Conservation (phyloP, 2,329 filamentous ascomycete genomes). For the Aureobasidium sp. region DNA sequence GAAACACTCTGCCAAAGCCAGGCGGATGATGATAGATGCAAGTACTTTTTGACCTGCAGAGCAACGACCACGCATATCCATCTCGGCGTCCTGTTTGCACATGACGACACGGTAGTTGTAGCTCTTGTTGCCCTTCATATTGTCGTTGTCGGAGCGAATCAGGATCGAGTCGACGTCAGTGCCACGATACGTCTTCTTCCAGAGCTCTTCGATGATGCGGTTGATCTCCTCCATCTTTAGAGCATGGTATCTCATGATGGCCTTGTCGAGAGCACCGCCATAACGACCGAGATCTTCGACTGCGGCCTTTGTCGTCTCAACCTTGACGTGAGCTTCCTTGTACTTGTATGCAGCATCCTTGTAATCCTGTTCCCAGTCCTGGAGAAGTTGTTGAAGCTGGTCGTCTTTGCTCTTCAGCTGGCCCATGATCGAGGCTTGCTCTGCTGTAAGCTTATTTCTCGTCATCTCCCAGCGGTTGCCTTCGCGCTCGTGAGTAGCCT, state of each 20-base stretch:
- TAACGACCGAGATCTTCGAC: constrained; percentile 86
- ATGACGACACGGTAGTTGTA: constrained; percentile 98
- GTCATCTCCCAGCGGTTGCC: constrained; percentile 60
- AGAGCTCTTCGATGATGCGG: constrained; percentile 88
- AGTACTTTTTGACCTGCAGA: constrained; percentile 95
- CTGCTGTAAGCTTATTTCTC: constrained; percentile 62
- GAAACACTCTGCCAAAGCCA: constrained; percentile 93
- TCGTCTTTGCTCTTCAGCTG: constrained; percentile 78
- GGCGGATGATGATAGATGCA: constrained; percentile 92
- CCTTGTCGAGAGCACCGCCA: constrained; percentile 77
- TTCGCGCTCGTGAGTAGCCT: constrained; percentile 65
- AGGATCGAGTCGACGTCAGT: constrained; percentile 96
- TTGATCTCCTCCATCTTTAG: constrained; percentile 99
- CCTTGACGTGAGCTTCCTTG: constrained; percentile 80
- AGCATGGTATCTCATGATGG: constrained; percentile 93
- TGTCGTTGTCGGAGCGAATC: constrained; percentile 86
- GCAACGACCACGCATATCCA: constrained; percentile 99
- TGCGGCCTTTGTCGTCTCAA: constrained; percentile 85
- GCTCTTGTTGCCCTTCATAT: constrained; percentile 62
- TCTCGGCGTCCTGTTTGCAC: constrained; percentile 94
- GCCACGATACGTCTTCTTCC: constrained; percentile 92
- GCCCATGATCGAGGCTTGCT: constrained; percentile 68
- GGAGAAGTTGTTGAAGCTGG: constrained; percentile 63
- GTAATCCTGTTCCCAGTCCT: constrained; percentile 82
- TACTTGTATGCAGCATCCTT: constrained; percentile 73